phyloP scores from a whole-genome alignment of 192 early-diverging fungal species.

The Coemansia sp. region DNA sequence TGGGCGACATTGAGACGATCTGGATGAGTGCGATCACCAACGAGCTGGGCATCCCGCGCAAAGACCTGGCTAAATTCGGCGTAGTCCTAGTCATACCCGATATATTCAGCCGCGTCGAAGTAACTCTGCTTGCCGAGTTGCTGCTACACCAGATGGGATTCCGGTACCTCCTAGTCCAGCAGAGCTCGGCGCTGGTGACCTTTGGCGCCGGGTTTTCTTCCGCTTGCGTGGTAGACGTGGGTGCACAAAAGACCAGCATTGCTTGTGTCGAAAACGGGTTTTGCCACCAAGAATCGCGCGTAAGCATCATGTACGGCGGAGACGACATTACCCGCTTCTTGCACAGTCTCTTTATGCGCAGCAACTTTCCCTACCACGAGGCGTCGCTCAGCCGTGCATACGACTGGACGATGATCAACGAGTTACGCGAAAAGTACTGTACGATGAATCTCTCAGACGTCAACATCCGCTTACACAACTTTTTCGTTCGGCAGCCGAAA shows the following conservation, averaged over 20 bases:
- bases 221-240: constrained; percentile 89
- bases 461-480: constrained; percentile 79
- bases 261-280: constrained; percentile 86
- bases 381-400: constrained; percentile 62
- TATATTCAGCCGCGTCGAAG: constrained; percentile 64
- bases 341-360: constrained; percentile 63
- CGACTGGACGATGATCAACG: constrained; percentile 78
- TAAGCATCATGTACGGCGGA: constrained; percentile 74
- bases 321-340: constrained; percentile 86
- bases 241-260: constrained; percentile 84
- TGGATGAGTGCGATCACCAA: constrained; percentile 71
- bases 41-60: constrained; percentile 67
- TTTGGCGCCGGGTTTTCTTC: constrained; percentile 86
- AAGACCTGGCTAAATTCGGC: constrained; percentile 63
- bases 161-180: constrained; percentile 71
- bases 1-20: constrained; percentile 79
- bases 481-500: constrained; percentile 78
- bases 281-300: constrained; percentile 69
- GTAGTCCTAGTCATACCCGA: constrained; percentile 84
- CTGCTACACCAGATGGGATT: constrained; percentile 79
- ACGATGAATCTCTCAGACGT: constrained; percentile 83
- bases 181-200: constrained; percentile 79
- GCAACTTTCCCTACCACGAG: constrained; percentile 75
- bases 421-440: constrained; percentile 82
- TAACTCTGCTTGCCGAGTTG: constrained; percentile 65